Evolutionary conservation across 306 rosid genomes (phyloP), one percentile per base, ranked within the genome.

Genomic region (Abrus pulchellus): DNA sequence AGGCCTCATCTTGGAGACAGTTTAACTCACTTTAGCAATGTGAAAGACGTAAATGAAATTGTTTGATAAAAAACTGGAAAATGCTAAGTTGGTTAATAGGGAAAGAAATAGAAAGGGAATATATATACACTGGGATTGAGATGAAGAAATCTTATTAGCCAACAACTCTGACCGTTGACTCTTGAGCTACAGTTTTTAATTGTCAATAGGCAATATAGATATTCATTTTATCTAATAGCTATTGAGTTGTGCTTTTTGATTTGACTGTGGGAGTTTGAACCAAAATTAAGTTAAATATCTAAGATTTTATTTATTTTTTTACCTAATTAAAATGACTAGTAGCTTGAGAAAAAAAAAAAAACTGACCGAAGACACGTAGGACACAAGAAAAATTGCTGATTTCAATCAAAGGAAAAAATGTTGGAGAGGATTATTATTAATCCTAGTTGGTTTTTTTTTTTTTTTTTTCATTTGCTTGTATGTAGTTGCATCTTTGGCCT

Each of bases 101-200:
- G 41, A 40, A 71, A 55, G 53, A 40, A 11, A 36, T 33, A 14
- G 55, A 9, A 67, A 34, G 68, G 57, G 29, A 13, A n/a, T 45
- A 48, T 65, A 81, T 52, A 68, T 41, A 50, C 1, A 13, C 2
- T 4, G 49, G 28, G 29, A 47, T 54, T 28, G 54, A 56, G 28
- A 75, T 40, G 53, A 9, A 12, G 0, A 55, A 76, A 48, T 3
- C 7, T 64, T 53, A 61, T 41, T 20, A 82, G 97, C 94, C 96
- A 84, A 85, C 96, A 34, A 85, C 85, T 90, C 82, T 84, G 97
- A 93, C 97, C 91, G 86, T 90, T 90, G 96, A 93, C 96, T 64
- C n/a, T 83, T 29, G 30, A 83, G 63, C 52, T 66, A 72, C 72
- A 55, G 56, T 63, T 47, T 29, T 36, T 40, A 45, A 64, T 32